These are phyloP conservation scores for Coemansia reversa DNA, from an alignment of 192 early-diverging fungal species.

Conservation along the genomic window DNA sequence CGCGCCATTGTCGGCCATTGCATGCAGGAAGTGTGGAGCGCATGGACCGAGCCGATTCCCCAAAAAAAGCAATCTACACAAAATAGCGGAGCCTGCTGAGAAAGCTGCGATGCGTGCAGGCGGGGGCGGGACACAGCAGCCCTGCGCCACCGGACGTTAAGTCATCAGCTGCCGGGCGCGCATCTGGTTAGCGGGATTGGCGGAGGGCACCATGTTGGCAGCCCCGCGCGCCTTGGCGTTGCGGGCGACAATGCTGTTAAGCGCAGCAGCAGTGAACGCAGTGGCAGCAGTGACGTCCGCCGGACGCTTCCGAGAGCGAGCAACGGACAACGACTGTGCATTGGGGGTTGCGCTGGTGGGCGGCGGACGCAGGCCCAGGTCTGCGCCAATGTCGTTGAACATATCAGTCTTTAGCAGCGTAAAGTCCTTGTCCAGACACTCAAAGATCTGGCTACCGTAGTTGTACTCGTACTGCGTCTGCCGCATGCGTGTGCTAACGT, in stretches of 20 bases:
- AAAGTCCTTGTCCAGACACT: constrained; percentile 45
- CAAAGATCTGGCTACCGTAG: constrained; percentile 53
- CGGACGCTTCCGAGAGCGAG: constrained; percentile 22
- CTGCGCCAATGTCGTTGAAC: constrained; percentile 25
- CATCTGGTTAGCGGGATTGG: constrained; percentile 7
- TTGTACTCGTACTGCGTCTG: constrained; percentile 55
- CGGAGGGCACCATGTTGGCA: constrained; percentile 4
- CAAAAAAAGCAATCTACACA: too few species aligned
- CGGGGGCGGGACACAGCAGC: background rate
- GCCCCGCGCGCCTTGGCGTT: constrained; percentile 39
- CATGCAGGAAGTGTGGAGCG: too few species aligned
- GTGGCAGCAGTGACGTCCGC: constrained; percentile 39
- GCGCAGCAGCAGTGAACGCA: constrained; percentile 42
- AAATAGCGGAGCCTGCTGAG: too few species aligned
- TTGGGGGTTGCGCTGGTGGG: background rate
- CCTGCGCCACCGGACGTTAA: constrained; percentile 1
- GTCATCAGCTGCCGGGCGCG: constrained; percentile 28
- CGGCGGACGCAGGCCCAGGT: background rate
- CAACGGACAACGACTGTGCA: background rate
- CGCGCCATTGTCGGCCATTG: too few species aligned
- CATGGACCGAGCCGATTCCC: too few species aligned
- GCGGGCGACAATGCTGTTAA: constrained; percentile 47
- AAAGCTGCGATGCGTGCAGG: too few species aligned
- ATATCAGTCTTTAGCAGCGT: constrained; percentile 44
- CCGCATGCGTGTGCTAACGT: constrained; percentile 41